Evolutionary conservation across 2,329 filamentous ascomycete genomes (phyloP), one percentile per base, ranked within the genome.

Genomic region (Hymenoscyphus salicellus): DNA sequence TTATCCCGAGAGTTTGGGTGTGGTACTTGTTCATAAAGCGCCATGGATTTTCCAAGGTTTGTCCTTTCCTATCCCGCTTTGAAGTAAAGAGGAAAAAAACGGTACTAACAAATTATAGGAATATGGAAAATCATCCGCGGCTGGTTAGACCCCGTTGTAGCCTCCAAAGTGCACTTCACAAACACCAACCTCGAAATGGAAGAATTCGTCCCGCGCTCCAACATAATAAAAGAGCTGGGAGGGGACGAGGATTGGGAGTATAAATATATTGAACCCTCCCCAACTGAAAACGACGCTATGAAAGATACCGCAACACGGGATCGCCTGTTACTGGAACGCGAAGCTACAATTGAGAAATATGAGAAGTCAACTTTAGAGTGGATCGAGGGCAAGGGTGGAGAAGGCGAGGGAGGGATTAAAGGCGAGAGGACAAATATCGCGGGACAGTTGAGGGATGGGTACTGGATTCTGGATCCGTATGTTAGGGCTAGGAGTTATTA

Each of bases 101-200:
- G 32, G 56, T 58, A 26, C 67, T 72, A 66, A 73, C 55, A 30
- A 7, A 8, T 20, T 32, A 5, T 3, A 91, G 90, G 91, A n/a
- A 91, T 98, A 69, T 98, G 94, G 95, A 93, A 87, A 76, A 91
- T 99, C 69, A 96, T 99, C 75, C 89, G 87, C 69, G 93, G 93
- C 71, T 99, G 95, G 95, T 86, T 99, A 43, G 95, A 99, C 76
- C 95, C 95, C 1, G 94, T 99, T 3, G 94, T 99, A 32, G 95
- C 95, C 28, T 84, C 86, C 74, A 99, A 99, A 78, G 90, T 99
- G 23, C 88, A 97, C 76, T 98, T 98, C 77, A 95, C 91, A 64
- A 95, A 92, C 74, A 92, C 87, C 70, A 80, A 87, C 63, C 84
- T 89, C 62, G 94, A 97, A 61, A 81, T 99, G 61, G 86, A 90